These are phyloP conservation scores for Yamadazyma taylorii DNA, from an alignment of 1,139 yeast genomes.

Conservation along the genomic window DNA sequence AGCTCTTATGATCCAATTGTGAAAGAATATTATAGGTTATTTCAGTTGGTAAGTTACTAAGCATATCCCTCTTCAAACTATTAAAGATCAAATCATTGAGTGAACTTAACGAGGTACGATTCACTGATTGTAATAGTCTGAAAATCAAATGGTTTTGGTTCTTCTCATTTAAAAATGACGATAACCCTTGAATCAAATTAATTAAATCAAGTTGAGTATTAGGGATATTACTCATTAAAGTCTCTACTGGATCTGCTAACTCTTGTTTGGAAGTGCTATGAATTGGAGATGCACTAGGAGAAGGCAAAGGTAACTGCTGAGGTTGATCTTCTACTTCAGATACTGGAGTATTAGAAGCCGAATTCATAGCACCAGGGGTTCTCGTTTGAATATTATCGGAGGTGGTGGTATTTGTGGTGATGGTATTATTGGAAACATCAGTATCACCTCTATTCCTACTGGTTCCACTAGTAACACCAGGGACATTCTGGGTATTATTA, in stretches of 20 bases:
- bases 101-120: slow-evolving; percentile 69
- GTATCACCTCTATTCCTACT: too few relatives aligned
- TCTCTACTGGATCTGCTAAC: slow-evolving; percentile 16
- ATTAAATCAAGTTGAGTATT: slow-evolving; percentile 42
- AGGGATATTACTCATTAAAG: slow-evolving; percentile 28
- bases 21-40: slow-evolving; percentile 68
- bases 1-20: slow-evolving; percentile 62
- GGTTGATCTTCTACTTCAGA: slow-evolving; percentile 39
- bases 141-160: slow-evolving; percentile 54
- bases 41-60: slow-evolving; percentile 73
- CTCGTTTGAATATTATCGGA: slow-evolving; percentile 13
- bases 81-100: slow-evolving; percentile 58
- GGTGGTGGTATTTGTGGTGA: slow-evolving; percentile 1
- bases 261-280: slow-evolving; percentile 27
- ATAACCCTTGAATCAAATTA: slow-evolving; percentile 34
- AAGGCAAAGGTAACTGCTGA: slow-evolving; percentile 58
- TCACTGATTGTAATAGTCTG: slow-evolving; percentile 61
- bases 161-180: slow-evolving; percentile 35
- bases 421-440: background rate
- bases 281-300: slow-evolving; percentile 69
- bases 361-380: slow-evolving; percentile 25
- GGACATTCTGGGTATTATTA: too few relatives aligned
- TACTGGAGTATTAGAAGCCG: slow-evolving; percentile 37
- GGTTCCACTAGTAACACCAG: too few relatives aligned
- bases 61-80: slow-evolving; percentile 70